Percentiles rank a stretch among this genome's conserved stretches.
phyloP scores from a whole-genome alignment of 495 filamentous ascomycete genomes.

The Penicillium goetzii region DNA sequence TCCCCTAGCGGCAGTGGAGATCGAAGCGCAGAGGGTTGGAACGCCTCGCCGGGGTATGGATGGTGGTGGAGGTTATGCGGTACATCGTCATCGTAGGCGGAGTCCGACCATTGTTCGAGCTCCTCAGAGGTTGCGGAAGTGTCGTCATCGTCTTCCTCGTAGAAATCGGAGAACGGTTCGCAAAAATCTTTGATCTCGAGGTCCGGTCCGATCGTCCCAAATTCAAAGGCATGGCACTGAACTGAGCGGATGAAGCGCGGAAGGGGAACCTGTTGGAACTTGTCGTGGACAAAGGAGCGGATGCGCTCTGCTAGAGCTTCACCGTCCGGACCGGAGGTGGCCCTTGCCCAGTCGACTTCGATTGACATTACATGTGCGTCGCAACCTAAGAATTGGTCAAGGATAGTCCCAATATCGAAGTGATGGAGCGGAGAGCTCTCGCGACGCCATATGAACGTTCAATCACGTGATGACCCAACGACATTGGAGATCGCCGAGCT shows the following conservation, averaged over 20 bases:
- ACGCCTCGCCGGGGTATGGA: constrained; percentile 34
- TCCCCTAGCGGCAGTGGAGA: constrained; percentile 49
- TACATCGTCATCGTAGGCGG: constrained; percentile 43
- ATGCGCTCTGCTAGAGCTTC: constrained; percentile 79
- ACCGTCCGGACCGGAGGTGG: constrained; percentile 89
- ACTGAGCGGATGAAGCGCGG: constrained; percentile 97
- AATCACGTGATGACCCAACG: background rate
- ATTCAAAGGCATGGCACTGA: constrained; percentile 90
- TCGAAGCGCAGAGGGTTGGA: constrained; percentile 41
- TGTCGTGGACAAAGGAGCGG: constrained; percentile 90
- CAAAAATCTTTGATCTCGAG: constrained; percentile 95
- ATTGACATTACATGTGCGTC: constrained; percentile 79
- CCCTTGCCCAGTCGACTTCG: constrained; percentile 90
- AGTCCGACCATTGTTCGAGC: constrained; percentile 40
- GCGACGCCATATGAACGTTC: background rate
- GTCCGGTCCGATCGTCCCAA: constrained; percentile 79
- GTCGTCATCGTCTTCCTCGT: constrained; percentile 76
- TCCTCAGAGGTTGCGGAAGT: constrained; percentile 49
- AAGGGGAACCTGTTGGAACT: constrained; percentile 87
- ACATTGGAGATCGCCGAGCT: background rate
- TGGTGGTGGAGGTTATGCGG: constrained; percentile 31
- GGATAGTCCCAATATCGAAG: background rate
- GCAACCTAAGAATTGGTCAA: background rate
- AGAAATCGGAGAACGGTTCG: constrained; percentile 94
- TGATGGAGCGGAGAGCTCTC: background rate